These are phyloP conservation scores for Pseudonitzschia delicatissima DNA, from an alignment of 108 stramenopile species.

Conservation along the genomic window DNA sequence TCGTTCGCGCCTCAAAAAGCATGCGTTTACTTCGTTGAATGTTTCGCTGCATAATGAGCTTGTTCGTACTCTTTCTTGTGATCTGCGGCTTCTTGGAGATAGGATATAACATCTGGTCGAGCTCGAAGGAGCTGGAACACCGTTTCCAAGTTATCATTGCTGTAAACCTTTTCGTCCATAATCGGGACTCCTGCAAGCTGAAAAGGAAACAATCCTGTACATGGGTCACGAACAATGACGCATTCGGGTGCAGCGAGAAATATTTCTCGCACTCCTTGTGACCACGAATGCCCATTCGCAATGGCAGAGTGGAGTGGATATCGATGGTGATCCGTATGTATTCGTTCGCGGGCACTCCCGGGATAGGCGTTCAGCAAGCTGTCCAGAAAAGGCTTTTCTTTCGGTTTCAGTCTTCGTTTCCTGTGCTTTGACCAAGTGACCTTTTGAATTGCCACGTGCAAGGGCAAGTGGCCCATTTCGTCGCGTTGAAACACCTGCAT, in stretches of 20 bases:
- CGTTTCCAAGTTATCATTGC: background rate
- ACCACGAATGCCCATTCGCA: slow-evolving; percentile 31
- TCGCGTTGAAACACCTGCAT: slow-evolving; percentile 19
- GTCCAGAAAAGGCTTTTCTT: slow-evolving; percentile 19
- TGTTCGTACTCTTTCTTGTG: too few relatives aligned
- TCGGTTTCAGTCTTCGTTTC: background rate
- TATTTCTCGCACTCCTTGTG: slow-evolving; percentile 24
- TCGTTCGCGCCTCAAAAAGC: too few relatives aligned
- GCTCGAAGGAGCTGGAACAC: background rate
- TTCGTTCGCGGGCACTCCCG: background rate
- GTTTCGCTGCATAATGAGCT: too few relatives aligned
- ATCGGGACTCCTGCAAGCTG: slow-evolving; percentile 38
- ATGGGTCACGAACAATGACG: slow-evolving; percentile 25
- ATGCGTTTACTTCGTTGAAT: too few relatives aligned
- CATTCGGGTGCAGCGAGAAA: slow-evolving; percentile 29
- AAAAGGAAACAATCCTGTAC: slow-evolving; percentile 45
- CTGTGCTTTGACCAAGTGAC: slow-evolving; percentile 11
- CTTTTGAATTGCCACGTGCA: slow-evolving; percentile 27
- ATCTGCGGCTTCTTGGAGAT: too few relatives aligned
- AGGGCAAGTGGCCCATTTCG: slow-evolving; percentile 17
- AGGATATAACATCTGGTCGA: too few relatives aligned
- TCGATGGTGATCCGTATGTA: slow-evolving; percentile 13
- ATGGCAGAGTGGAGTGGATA: slow-evolving; percentile 40
- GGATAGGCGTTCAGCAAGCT: slow-evolving; percentile 20
- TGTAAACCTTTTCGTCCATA: background rate